Percentiles rank a stretch among this genome's conserved stretches.
Conservation (phyloP, 116 monocot genomes). For the Trichopus zeylanicus region DNA sequence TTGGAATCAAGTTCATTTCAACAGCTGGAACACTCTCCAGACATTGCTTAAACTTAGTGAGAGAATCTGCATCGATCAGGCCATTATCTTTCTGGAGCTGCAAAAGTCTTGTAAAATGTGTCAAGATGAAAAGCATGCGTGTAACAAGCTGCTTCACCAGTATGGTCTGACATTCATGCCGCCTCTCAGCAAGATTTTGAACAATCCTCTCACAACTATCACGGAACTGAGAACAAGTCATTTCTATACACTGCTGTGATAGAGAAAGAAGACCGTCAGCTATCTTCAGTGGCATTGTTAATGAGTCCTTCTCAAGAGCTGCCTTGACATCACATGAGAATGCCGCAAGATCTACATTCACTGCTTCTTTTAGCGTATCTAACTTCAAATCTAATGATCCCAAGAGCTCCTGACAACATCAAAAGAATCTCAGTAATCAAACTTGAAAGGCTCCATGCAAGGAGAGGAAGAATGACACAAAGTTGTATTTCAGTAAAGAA, state of each 20-base stretch:
- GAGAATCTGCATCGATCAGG: slow-evolving; percentile 33
- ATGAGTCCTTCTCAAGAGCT: slow-evolving; percentile 26
- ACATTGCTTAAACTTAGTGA: slow-evolving; percentile 50
- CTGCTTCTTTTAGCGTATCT: slow-evolving; percentile 43
- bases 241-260: slow-evolving; percentile 40
- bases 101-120: slow-evolving; percentile 56
- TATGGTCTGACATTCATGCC: slow-evolving; percentile 32
- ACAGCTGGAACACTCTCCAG: slow-evolving; percentile 56
- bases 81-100: slow-evolving; percentile 55
- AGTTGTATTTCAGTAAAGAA: background rate
- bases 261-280: slow-evolving; percentile 40
- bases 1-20: slow-evolving; percentile 33
- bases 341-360: slow-evolving; percentile 43
- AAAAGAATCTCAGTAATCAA: slow-evolving; percentile 6
- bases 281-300: slow-evolving; percentile 14
- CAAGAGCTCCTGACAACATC: slow-evolving; percentile 37
- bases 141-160: slow-evolving; percentile 38
- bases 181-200: slow-evolving; percentile 38
- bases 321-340: slow-evolving; percentile 37
- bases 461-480: background rate
- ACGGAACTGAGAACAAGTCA: slow-evolving; percentile 43
- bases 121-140: slow-evolving; percentile 65
- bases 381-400: slow-evolving; percentile 49
- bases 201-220: slow-evolving; percentile 59
- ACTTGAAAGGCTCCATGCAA: background rate